Evolutionary conservation across 2,329 filamentous ascomycete genomes (phyloP), one percentile per base, ranked within the genome.

Genomic region (Ophiocordyceps camponoti-saundersi): DNA sequence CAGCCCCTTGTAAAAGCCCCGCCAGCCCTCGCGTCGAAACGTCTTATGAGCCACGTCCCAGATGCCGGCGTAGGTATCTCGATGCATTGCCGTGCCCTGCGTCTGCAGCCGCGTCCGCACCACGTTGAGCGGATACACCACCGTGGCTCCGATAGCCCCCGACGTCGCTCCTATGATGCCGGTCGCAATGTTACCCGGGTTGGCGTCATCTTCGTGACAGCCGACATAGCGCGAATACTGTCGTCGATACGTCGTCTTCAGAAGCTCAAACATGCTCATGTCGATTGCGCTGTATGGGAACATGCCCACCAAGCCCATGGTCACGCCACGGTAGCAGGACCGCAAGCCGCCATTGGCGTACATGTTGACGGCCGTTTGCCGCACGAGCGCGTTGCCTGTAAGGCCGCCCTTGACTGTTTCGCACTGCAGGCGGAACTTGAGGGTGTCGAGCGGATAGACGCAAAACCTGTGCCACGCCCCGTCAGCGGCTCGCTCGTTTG

Each of bases 231-330:
- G 79, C 13, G 87, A 84, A 57, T 87, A 84, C 52, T 81, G 80
- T 4, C 66, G 66, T 32, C 82, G 75, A 52, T 93, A 79, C 8
- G 72, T 72, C 44, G 76, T 78, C 65, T 98, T 98, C 51, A 95
- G 74, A 50, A 92, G 79, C 65, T 98, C 92, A 58, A 96, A 98
- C 0, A 87, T 95, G 53, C 86, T 87, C 57, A 98, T 82, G 60
- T 98, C 92, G 59, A 98, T 93, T 45, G 92, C 92, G 41, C 88
- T 90, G 62, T 96, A 98, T 0, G 92, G 92, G 57, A 98, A 98
- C 80, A 96, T 95, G 60, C 92, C 92, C 45, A 95, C 68, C 4
- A 98, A 73, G 16, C 92, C 92, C 77, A 96, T 92, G 0, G 88
- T 89, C 32, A 98, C 74, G 40, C 92, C 92, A 47, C 90, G 86